phyloP scores from a whole-genome alignment of 352 stramenopile species.

The Phytophthora agathidicida region DNA sequence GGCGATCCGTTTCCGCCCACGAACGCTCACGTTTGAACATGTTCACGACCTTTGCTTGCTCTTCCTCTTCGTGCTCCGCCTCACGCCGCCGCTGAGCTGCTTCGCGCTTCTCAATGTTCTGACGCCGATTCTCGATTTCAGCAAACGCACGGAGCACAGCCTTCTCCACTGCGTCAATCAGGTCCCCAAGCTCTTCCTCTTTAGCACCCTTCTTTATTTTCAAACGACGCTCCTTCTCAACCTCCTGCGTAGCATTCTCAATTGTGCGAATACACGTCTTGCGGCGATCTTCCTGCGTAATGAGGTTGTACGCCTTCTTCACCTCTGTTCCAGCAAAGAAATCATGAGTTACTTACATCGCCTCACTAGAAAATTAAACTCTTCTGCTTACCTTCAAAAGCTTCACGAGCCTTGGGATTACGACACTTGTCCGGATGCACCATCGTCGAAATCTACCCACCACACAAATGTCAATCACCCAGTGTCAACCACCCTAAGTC shows the following conservation, averaged over 20 bases:
- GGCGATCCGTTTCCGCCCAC: conserved; percentile 79
- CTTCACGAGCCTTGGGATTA: conserved; percentile 74
- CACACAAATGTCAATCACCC: background rate
- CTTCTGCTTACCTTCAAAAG: conserved; percentile 78
- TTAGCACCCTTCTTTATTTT: conserved; percentile 88
- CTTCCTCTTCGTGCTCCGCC: conserved; percentile 75
- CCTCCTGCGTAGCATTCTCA: conserved; percentile 66
- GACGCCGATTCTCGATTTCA: conserved; percentile 78
- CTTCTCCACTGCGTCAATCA: conserved; percentile 73
- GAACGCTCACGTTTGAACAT: conserved; percentile 79
- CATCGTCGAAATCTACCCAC: conserved; percentile 76
- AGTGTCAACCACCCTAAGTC: background rate
- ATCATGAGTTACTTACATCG: background rate
- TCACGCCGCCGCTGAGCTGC: conserved; percentile 70
- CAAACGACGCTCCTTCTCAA: conserved; percentile 72
- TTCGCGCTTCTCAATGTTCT: conserved; percentile 81
- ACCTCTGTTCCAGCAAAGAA: conserved; percentile 55
- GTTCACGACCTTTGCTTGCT: conserved; percentile 66
- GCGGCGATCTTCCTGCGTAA: conserved; percentile 85
- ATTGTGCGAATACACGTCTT: conserved; percentile 85
- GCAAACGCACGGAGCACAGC: conserved; percentile 84
- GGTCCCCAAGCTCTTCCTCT: conserved; percentile 66
- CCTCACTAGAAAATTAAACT: background rate
- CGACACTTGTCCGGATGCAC: conserved; percentile 90
- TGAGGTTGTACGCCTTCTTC: conserved; percentile 86